phyloP scores from a whole-genome alignment of 768 basidiomycete species.

The Amanita exitialis region DNA sequence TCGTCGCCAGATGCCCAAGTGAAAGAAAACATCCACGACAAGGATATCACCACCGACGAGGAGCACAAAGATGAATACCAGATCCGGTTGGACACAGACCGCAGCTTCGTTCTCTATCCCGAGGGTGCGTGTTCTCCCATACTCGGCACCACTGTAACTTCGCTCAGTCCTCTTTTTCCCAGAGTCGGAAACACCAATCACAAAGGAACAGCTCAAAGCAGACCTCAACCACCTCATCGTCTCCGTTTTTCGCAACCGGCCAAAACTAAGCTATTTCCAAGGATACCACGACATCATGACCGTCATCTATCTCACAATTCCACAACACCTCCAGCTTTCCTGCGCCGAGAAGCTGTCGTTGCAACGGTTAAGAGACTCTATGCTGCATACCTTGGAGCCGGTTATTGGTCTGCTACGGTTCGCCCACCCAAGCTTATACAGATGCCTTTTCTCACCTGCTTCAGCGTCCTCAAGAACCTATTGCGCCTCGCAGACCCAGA shows the following conservation, averaged over 20 bases:
- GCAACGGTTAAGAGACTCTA: conserved; percentile 76
- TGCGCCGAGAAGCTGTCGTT: conserved; percentile 69
- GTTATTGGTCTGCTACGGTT: conserved; percentile 73
- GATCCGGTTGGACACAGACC: conserved; percentile 81
- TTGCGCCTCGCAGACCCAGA: conserved; percentile 61
- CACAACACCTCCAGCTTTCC: conserved; percentile 41
- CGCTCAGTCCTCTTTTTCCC: not conserved
- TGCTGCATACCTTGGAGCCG: conserved; percentile 79
- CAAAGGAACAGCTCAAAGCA: conserved; percentile 49
- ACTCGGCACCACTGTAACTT: not conserved
- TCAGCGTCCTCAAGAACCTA: conserved; percentile 66
- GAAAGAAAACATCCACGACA: conserved; percentile 1
- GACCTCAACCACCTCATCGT: conserved; percentile 68
- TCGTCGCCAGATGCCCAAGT: not conserved
- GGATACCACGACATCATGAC: conserved; percentile 92
- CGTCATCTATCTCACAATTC: conserved; percentile 70
- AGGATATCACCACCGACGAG: not conserved
- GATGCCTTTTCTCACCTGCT: not conserved
- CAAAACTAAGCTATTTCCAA: conserved; percentile 76
- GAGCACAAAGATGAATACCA: conserved; percentile 75
- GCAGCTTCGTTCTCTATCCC: conserved; percentile 91
- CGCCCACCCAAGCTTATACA: conserved; percentile 4
- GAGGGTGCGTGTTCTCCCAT: conserved; percentile 47
- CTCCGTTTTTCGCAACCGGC: conserved; percentile 61
- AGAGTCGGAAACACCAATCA: conserved; percentile 14